phyloP scores from a whole-genome alignment of 1,284 basidiomycete genomes.

The Puccinia polysora region DNA sequence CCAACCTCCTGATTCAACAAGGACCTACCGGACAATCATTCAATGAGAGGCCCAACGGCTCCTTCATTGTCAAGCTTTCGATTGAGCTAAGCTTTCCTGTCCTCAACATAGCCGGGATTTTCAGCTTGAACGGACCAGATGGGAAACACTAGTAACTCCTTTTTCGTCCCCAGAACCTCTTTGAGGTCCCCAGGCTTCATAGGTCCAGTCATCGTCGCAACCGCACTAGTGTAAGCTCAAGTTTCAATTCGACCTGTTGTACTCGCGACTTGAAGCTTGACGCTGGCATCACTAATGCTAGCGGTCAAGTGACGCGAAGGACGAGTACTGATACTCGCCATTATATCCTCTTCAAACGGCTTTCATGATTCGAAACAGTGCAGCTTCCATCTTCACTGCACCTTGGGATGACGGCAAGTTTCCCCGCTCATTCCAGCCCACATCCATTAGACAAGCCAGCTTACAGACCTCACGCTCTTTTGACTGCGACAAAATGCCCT shows the following conservation, averaged over 20 bases:
- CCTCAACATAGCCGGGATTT: too few relatives aligned
- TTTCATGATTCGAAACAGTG: conserved; percentile 9
- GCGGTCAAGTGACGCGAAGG: too few relatives aligned
- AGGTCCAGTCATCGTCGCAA: conserved; percentile 25
- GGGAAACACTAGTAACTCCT: conserved; percentile 1
- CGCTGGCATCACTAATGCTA: not conserved
- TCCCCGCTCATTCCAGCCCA: not conserved
- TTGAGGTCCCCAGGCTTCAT: conserved; percentile 31
- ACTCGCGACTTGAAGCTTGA: too few relatives aligned
- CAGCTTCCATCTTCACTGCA: conserved; percentile 33
- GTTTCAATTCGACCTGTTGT: too few relatives aligned
- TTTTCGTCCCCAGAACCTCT: conserved; percentile 30
- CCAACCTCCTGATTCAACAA: too few relatives aligned
- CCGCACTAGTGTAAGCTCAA: conserved; percentile 23
- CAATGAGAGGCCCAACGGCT: too few relatives aligned
- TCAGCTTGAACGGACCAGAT: too few relatives aligned
- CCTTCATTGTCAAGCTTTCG: too few relatives aligned
- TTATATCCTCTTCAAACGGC: not conserved
- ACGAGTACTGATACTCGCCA: not conserved
- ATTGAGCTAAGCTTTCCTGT: too few relatives aligned
- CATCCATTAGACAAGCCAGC: not conserved
- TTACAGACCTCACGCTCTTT: not conserved
- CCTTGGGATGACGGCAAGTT: conserved; percentile 33
- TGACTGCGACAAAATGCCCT: not conserved
- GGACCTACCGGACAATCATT: too few relatives aligned